Conservation (phyloP, 371 early-diverging fungal species). For the Mortierella sp. region DNA sequence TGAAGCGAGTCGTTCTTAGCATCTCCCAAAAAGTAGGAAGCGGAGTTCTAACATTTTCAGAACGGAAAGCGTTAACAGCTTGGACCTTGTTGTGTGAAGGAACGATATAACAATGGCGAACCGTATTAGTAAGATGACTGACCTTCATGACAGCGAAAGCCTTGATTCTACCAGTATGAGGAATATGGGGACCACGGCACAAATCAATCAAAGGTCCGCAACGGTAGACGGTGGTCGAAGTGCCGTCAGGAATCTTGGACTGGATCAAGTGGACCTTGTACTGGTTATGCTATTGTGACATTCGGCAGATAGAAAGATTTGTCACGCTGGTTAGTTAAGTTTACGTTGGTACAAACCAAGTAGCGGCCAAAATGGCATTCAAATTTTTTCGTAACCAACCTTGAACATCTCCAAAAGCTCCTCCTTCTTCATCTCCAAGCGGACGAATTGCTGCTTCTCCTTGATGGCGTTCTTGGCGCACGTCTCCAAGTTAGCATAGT, state of each 20-base stretch:
- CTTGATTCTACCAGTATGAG: conserved; percentile 95
- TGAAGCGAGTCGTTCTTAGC: conserved; percentile 97
- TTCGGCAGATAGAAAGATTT: not conserved
- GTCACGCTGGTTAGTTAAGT: not conserved
- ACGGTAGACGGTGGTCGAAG: conserved; percentile 97
- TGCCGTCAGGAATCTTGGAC: conserved; percentile 94
- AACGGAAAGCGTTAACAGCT: not conserved
- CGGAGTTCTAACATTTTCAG: conserved; percentile 78
- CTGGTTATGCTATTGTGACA: conserved; percentile 83
- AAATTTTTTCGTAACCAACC: conserved; percentile 43
- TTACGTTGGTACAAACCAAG: not conserved
- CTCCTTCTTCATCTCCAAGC: conserved; percentile 90
- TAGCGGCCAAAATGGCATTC: not conserved
- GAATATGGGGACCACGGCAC: conserved; percentile 99
- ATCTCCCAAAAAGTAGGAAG: conserved; percentile 99
- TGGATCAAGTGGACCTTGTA: conserved; percentile 96
- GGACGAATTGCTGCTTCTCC: conserved; percentile 97
- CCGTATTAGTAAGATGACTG: too few relatives aligned
- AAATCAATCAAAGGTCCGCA: conserved; percentile 99
- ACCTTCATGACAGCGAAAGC: conserved; percentile 93
- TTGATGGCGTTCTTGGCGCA: conserved; percentile 89
- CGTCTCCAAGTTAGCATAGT: conserved; percentile 90
- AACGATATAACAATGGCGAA: too few relatives aligned
- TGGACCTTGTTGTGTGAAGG: not conserved
- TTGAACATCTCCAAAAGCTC: conserved; percentile 97